These are phyloP conservation scores for Annona cherimola DNA, from an alignment of 164 flowering plant genomes.

Conservation along the genomic window DNA sequence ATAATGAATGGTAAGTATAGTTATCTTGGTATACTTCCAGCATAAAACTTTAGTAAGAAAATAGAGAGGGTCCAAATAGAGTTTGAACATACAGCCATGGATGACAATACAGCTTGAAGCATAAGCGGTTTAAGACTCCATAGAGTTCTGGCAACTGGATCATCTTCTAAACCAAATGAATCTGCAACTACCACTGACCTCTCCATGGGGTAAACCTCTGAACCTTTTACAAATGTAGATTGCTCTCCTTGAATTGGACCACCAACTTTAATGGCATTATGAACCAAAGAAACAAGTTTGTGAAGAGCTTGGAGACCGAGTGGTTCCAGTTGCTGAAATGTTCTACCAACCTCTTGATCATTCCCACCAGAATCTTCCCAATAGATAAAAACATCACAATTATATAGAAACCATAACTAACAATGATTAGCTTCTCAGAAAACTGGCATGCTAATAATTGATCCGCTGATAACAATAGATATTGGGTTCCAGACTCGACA, in stretches of 20 bases:
- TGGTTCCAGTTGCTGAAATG: conserved; percentile 53
- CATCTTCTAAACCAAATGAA: conserved; percentile 46
- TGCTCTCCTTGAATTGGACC: conserved; percentile 26
- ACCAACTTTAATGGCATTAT: conserved; percentile 42
- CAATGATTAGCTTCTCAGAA: conserved; percentile 6
- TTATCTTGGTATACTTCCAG: too few relatives aligned
- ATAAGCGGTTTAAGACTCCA: conserved; percentile 51
- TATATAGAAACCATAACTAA: neutral
- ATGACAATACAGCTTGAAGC: conserved; percentile 52
- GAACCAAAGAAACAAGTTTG: conserved; percentile 74
- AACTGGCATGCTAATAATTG: neutral
- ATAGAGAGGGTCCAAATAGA: neutral
- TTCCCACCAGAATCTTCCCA: conserved; percentile 19
- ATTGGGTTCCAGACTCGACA: too few relatives aligned
- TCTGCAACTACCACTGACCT: conserved; percentile 19
- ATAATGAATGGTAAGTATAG: too few relatives aligned
- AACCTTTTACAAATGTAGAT: conserved; percentile 22
- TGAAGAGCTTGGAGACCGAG: conserved; percentile 50
- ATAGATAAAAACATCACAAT: conserved; percentile 13
- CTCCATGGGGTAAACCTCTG: conserved; percentile 17
- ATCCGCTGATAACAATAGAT: neutral
- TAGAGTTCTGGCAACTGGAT: conserved; percentile 63
- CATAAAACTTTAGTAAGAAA: neutral
- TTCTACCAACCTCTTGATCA: conserved; percentile 18
- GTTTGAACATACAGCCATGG: conserved; percentile 69